Base-by-base conservation (phyloP, 164 flowering plant species). In the Echeveria elegans region DNA sequence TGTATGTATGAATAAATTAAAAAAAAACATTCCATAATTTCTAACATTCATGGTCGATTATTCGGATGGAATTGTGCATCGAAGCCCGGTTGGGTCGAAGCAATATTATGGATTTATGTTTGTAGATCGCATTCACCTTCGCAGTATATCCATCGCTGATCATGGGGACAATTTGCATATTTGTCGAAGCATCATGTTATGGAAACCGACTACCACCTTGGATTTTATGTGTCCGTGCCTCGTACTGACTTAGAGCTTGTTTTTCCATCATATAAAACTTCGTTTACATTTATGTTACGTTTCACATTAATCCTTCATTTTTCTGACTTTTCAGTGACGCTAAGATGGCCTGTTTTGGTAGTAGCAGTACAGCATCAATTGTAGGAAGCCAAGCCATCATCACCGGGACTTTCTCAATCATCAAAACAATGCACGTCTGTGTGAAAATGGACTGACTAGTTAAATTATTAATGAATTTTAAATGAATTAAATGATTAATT, bases 81-180 rank as follows among this genome's bases (percentile, higher is more conserved):
- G n/a, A n/a, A n/a, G n/a, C n/a, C n/a, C n/a, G n/a, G n/a, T n/a
- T n/a, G n/a, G n/a, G n/a, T n/a, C n/a, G n/a, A n/a, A n/a, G n/a
- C n/a, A n/a, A n/a, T n/a, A n/a, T n/a, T n/a, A n/a, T n/a, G n/a
- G n/a, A n/a, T n/a, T n/a, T n/a, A n/a, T 66, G n/a, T 29, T 16
- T 78, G 81, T 89, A 91, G 96, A 76, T 87, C 69, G 89, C 88
- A 48, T 91, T 91, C 77, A 75, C 81, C 29, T 78, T 77, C 70
- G 69, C 88, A 64, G 88, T 92, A 38, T 92, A 89, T 63, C 97
- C 96, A 6, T 77, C 88, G 10, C 81, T 92, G 62, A 77, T 88
- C 58, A 76, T 92, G 82, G 94, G 96, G 97, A 24, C 92, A 92
- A 83, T 90, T 88, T 70, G 97, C 97, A 69, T 89, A 80, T 75